Conservation (phyloP, 306 rosid genomes). For the Erythrophleum fordii region DNA sequence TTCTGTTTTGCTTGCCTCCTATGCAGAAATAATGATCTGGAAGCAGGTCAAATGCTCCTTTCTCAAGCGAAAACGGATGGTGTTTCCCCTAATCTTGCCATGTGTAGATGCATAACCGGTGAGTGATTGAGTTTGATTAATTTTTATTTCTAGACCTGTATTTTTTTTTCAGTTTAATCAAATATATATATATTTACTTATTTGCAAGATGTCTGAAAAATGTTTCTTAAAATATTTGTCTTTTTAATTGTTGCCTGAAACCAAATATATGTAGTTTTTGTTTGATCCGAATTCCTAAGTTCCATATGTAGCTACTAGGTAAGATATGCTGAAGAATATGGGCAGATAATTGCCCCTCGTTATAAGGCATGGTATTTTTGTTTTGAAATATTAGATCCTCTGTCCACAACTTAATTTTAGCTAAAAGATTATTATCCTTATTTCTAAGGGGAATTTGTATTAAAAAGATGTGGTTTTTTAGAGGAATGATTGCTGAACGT, state of each 20-base stretch:
- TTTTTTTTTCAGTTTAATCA: slow-evolving; percentile 31
- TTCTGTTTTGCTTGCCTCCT: slow-evolving; percentile 37
- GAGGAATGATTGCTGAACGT: not conserved
- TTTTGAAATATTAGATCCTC: slow-evolving; percentile 1
- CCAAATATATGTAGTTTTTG: not conserved
- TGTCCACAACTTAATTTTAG: not conserved
- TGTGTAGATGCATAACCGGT: slow-evolving; percentile 82
- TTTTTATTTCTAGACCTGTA: slow-evolving; percentile 12
- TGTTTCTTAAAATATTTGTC: slow-evolving; percentile 5
- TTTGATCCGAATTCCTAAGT: not conserved
- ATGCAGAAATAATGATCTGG: slow-evolving; percentile 77
- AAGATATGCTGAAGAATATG: not conserved
- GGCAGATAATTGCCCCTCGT: not conserved
- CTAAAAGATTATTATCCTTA: not conserved
- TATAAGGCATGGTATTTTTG: not conserved
- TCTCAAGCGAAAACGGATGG: slow-evolving; percentile 83
- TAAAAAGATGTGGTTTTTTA: not conserved
- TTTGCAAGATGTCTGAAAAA: slow-evolving; percentile 26
- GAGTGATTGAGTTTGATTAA: slow-evolving; percentile 39
- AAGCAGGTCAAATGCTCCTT: slow-evolving; percentile 74
- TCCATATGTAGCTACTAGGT: not conserved
- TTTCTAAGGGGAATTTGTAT: not conserved
- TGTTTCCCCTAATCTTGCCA: slow-evolving; percentile 57
- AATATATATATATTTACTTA: not conserved
- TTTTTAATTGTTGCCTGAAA: slow-evolving; percentile 15